phyloP scores from a whole-genome alignment of 106 monocot genomes.

The Platanthera zijinensis region DNA sequence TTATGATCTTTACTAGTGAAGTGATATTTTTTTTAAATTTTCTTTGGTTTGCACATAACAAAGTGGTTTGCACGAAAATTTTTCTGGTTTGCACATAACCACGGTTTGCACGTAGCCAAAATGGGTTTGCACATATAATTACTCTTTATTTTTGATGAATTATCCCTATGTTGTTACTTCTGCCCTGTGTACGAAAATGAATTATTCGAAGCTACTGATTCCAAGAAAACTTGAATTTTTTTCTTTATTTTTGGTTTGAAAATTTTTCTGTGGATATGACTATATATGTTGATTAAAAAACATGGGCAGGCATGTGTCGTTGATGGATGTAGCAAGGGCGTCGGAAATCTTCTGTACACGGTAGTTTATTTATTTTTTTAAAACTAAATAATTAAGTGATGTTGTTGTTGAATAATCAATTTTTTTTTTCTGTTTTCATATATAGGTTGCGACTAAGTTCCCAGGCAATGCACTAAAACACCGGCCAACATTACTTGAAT shows the following conservation, averaged over 20 bases:
- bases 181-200: too few species aligned
- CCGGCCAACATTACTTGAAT: slow-evolving; percentile 57
- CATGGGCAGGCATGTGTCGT: slow-evolving; percentile 46
- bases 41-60: too few species aligned
- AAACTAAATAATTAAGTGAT: neutral
- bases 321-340: slow-evolving; percentile 59
- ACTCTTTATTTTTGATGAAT: too few species aligned
- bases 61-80: too few species aligned
- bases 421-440: neutral
- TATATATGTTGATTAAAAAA: neutral
- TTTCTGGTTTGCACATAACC: too few species aligned
- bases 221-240: neutral
- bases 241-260: neutral
- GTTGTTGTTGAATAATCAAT: neutral
- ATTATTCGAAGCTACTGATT: neutral
- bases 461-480: slow-evolving; percentile 82
- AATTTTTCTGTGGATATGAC: neutral
- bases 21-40: too few species aligned
- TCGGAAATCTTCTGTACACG: slow-evolving; percentile 87
- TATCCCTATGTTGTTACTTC: neutral
- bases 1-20: too few species aligned
- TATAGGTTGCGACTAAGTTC: slow-evolving; percentile 76
- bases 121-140: too few species aligned
- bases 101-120: too few species aligned
- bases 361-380: slow-evolving; percentile 23